These are phyloP conservation scores for Schwanniomyces polymorphus DNA, from an alignment of 805 yeast genomes.

Conservation along the genomic window DNA sequence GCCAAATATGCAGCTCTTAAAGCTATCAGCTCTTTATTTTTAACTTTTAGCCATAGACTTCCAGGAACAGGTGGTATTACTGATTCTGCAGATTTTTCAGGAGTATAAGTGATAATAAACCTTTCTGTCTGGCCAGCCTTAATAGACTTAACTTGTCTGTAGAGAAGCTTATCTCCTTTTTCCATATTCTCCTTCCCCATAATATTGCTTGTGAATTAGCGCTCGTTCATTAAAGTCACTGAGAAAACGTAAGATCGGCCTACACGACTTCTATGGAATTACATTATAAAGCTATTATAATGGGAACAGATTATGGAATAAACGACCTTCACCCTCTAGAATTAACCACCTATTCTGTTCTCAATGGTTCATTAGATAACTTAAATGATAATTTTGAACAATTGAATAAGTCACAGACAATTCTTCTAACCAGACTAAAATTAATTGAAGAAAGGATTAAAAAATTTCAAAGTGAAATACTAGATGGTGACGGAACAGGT, in stretches of 20 bases:
- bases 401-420: conserved; percentile 57
- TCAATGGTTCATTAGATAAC: conserved; percentile 54
- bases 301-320: neutral
- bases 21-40: conserved; percentile 70
- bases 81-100: conserved; percentile 15
- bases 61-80: conserved; percentile 12
- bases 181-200: neutral
- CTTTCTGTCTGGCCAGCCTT: conserved; percentile 63
- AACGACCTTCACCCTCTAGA: conserved; percentile 58
- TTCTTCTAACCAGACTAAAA: conserved; percentile 49
- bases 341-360: conserved; percentile 53
- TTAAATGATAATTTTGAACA: conserved; percentile 51
- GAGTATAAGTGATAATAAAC: conserved; percentile 50
- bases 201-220: neutral
- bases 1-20: conserved; percentile 81
- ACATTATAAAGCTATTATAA: neutral
- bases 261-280: neutral
- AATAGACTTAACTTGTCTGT: conserved; percentile 42
- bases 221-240: neutral
- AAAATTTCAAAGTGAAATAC: conserved; percentile 19
- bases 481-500: conserved; percentile 13
- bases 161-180: conserved; percentile 19
- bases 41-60: conserved; percentile 54
- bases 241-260: neutral
- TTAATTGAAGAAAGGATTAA: conserved; percentile 37